These are phyloP conservation scores for Cutaneotrichosporon cavernicola DNA, from an alignment of 1,284 basidiomycete genomes.

Conservation along the genomic window DNA sequence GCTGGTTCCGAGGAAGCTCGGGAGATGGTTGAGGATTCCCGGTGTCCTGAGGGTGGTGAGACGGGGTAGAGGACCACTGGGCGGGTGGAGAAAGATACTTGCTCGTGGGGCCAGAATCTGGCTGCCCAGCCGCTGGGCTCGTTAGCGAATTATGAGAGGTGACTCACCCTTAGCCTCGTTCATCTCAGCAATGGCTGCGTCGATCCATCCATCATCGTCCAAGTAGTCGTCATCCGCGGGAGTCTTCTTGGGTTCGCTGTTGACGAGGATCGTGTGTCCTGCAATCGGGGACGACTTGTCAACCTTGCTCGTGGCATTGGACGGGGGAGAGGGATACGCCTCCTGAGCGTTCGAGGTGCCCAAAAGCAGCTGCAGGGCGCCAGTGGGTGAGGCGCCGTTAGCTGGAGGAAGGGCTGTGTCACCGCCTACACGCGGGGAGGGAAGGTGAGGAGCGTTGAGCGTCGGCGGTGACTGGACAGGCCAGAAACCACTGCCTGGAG, in stretches of 20 bases:
- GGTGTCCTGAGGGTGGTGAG: too few relatives aligned
- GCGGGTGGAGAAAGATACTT: not conserved
- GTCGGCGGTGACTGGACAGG: too few relatives aligned
- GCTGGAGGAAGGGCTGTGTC: not conserved
- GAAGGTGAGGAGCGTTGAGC: not conserved
- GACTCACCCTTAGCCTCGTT: conserved; percentile 12
- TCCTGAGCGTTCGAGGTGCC: not conserved
- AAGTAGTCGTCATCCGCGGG: not conserved
- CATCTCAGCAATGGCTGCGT: not conserved
- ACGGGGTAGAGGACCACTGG: not conserved
- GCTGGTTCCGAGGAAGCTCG: not conserved
- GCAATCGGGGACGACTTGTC: not conserved
- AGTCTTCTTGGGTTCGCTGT: not conserved
- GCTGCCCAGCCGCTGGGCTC: not conserved
- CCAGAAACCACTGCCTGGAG: too few relatives aligned
- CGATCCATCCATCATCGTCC: conserved; percentile 11
- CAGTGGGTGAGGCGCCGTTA: not conserved
- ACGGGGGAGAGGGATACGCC: not conserved
- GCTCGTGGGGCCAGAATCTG: not conserved
- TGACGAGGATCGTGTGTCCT: not conserved
- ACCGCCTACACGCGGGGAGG: not conserved
- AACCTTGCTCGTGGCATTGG: not conserved
- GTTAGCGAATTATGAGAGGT: not conserved
- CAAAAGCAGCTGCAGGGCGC: not conserved
- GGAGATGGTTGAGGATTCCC: too few relatives aligned